Evolutionary conservation across 2,329 filamentous ascomycete species (phyloP).

Genomic region (Fusarium tricinctum): DNA sequence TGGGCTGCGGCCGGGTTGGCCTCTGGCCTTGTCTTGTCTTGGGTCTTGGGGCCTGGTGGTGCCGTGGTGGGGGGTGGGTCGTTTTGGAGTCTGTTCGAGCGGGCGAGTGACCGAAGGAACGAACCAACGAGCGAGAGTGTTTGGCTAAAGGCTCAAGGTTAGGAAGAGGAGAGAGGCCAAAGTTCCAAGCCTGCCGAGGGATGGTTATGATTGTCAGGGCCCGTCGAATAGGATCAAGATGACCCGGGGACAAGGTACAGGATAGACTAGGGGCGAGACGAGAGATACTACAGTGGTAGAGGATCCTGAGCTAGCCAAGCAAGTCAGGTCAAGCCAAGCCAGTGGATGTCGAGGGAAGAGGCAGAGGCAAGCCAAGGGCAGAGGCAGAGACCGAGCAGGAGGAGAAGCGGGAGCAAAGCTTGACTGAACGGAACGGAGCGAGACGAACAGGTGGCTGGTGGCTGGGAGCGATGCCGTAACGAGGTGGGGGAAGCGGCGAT

Average conservation of each 20-base stretch:
- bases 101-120: slow-evolving; percentile 3
- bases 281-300: slow-evolving; percentile 22
- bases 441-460: slow-evolving; percentile 47
- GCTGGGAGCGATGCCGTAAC: slow-evolving; percentile 51
- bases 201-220: slow-evolving; percentile 18
- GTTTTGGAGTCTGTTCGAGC: slow-evolving; percentile 42
- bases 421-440: slow-evolving; percentile 24
- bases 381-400: slow-evolving; percentile 4
- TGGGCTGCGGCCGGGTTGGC: slow-evolving; percentile 43
- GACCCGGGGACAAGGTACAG: slow-evolving; percentile 39
- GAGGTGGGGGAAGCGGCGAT: slow-evolving; percentile 49
- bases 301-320: not conserved
- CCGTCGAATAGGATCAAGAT: slow-evolving; percentile 29
- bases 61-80: slow-evolving; percentile 49
- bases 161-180: slow-evolving; percentile 21
- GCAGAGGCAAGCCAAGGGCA: slow-evolving; percentile 2
- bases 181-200: slow-evolving; percentile 36
- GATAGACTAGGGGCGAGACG: slow-evolving; percentile 27
- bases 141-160: slow-evolving; percentile 21
- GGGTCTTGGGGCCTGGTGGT: slow-evolving; percentile 40
- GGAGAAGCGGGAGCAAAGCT: slow-evolving; percentile 12
- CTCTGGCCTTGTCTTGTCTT: slow-evolving; percentile 45
- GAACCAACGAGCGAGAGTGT: slow-evolving; percentile 23
- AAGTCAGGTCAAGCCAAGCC: slow-evolving; percentile 3
- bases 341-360: slow-evolving; percentile 11